Evolutionary conservation across 768 basidiomycete species (phyloP), one percentile per base, ranked within the genome.

Genomic region (Rubroboletus satanas): DNA sequence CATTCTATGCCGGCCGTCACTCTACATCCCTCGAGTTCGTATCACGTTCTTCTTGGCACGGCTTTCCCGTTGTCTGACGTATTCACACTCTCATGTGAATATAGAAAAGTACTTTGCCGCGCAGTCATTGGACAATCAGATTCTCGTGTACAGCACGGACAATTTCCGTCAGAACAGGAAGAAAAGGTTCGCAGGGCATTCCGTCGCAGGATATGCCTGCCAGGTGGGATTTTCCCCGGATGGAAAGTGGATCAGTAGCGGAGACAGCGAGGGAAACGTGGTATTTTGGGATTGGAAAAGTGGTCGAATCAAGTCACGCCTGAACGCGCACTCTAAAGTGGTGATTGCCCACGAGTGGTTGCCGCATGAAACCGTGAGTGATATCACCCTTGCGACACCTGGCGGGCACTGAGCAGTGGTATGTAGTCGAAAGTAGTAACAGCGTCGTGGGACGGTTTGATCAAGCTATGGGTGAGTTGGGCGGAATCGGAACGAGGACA

Each of bases 261-360:
- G 97, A 29, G 96, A 98, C 65, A 90, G 91, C 10, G 85, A 88
- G 62, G 97, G 97, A 9, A 94, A 97, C 69, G 80, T 99, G 41
- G 90, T 98, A 4, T 96, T 98, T 72, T 99, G 97, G 97, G 97
- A 98, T 71, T 99, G 93, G 91, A 98, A 97, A 75, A 95, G 88
- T n/a, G 91, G 94, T 2, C 84, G 92, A 59, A 94, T 98, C 71
- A 92, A 95, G 75, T 93, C 89, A 52, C 79, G 92, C 37, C 72
- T 98, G 52, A 84, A 85, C 59, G 93, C 92, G 3, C 97, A 98
- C 71, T 84, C 82, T 12, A 93, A 98, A 74, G 96, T 97, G n/a
- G 91, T 98, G 49, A 98, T 99, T 63, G 83, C 93, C 21, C 97
- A 99, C 66, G 92, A 92, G 67, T 99, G 97, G 97, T 74, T 99